Evolutionary conservation across 306 rosid genomes (phyloP).

Genomic region (Begonia loranthoides): DNA sequence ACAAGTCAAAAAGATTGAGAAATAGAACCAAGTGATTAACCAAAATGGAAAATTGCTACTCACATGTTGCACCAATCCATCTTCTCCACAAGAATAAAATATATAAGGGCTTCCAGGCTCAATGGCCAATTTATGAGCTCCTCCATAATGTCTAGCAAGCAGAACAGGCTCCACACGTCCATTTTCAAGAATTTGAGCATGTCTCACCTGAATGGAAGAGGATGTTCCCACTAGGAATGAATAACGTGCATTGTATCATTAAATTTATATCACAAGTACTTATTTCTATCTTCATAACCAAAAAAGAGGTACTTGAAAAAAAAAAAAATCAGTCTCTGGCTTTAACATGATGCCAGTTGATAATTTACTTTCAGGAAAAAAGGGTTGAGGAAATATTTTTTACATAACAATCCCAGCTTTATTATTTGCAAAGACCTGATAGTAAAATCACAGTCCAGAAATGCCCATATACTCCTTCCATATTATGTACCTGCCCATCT

Average conservation of each 20-base stretch:
- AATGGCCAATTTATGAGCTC: conserved; percentile 88
- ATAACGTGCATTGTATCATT: not conserved
- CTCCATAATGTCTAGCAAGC: conserved; percentile 54
- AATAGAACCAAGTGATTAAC: too few relatives aligned
- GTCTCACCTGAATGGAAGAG: conserved; percentile 62
- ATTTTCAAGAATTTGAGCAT: conserved; percentile 41
- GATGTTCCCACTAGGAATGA: conserved; percentile 2
- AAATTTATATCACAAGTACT: too few relatives aligned
- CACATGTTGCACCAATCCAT: conserved; percentile 88
- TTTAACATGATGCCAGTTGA: too few relatives aligned
- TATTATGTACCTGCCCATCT: conserved; percentile 67
- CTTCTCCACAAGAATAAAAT: conserved; percentile 90
- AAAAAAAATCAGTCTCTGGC: too few relatives aligned
- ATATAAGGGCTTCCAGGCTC: conserved; percentile 95
- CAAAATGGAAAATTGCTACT: conserved; percentile 20
- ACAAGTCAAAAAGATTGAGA: too few relatives aligned
- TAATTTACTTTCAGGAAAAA: too few relatives aligned
- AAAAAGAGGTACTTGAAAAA: too few relatives aligned
- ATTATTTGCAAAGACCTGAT: not conserved
- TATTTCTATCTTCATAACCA: too few relatives aligned
- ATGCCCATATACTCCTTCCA: not conserved
- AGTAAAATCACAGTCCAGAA: not conserved
- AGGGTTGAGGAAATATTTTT: too few relatives aligned
- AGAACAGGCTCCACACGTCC: conserved; percentile 42
- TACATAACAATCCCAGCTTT: too few relatives aligned